phyloP scores from a whole-genome alignment of 768 basidiomycete species.

The Naganishia kalamii region DNA sequence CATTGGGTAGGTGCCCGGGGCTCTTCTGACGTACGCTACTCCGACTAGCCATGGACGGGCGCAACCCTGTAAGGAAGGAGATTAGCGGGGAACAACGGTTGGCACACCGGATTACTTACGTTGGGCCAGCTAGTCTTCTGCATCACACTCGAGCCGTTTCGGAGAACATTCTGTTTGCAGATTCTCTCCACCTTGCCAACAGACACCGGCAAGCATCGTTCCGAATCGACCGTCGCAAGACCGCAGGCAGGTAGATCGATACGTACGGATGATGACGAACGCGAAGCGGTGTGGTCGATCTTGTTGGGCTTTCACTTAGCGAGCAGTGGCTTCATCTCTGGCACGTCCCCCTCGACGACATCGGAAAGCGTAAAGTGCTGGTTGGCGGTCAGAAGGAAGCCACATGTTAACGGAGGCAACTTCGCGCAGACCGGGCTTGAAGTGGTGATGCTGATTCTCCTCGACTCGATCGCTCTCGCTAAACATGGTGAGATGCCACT shows the following conservation, averaged over 20 bases:
- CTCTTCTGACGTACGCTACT: constrained; percentile 93
- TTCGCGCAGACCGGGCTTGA: constrained; percentile 86
- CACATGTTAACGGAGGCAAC: constrained; percentile 87
- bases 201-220: constrained; percentile 83
- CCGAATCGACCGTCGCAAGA: constrained; percentile 73
- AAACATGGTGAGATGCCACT: constrained; percentile 84
- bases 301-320: constrained; percentile 86
- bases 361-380: constrained; percentile 88
- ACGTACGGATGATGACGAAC: constrained; percentile 87
- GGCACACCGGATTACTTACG: constrained; percentile 27
- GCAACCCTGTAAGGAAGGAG: constrained; percentile 53
- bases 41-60: constrained; percentile 91
- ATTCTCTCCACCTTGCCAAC: constrained; percentile 90
- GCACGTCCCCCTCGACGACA: constrained; percentile 64
- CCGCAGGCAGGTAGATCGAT: constrained; percentile 91
- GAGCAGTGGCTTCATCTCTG: constrained; percentile 69
- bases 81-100: neutral
- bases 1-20: constrained; percentile 86
- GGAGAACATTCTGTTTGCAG: constrained; percentile 83
- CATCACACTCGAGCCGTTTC: constrained; percentile 95
- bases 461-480: constrained; percentile 98
- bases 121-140: constrained; percentile 87
- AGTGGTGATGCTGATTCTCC: constrained; percentile 74
- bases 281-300: constrained; percentile 65
- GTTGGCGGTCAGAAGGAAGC: constrained; percentile 88